These are phyloP conservation scores for Kernera saxatilis DNA, from an alignment of 345 rosid genomes.

Conservation along the genomic window DNA sequence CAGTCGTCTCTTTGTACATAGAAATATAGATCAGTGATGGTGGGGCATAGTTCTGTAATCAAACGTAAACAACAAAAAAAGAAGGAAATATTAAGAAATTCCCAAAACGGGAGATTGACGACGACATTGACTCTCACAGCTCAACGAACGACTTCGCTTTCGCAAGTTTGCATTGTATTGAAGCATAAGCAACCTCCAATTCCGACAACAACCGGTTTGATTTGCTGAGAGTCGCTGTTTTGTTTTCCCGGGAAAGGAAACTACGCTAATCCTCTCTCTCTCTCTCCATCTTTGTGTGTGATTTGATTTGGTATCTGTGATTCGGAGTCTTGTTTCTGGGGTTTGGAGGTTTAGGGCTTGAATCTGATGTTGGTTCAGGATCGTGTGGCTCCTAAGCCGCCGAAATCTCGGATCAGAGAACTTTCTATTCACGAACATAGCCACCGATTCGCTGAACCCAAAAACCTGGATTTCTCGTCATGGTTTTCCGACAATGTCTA, in stretches of 20 bases:
- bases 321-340: neutral
- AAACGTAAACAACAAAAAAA: slow-evolving; percentile 7
- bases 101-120: neutral
- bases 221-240: neutral
- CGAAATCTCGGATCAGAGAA: slow-evolving; percentile 46
- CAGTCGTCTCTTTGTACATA: neutral
- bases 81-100: neutral
- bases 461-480: slow-evolving; percentile 68
- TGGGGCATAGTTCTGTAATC: neutral
- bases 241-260: neutral
- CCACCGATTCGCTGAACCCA: slow-evolving; percentile 47
- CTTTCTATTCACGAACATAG: slow-evolving; percentile 24
- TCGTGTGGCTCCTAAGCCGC: slow-evolving; percentile 45
- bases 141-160: slow-evolving; percentile 11
- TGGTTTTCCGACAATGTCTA: slow-evolving; percentile 67
- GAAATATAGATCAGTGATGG: neutral
- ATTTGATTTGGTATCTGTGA: neutral
- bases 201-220: slow-evolving; percentile 16
- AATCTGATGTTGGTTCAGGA: slow-evolving; percentile 84
- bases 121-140: slow-evolving; percentile 14
- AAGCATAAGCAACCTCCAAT: slow-evolving; percentile 21
- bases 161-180: slow-evolving; percentile 12
- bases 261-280: neutral
- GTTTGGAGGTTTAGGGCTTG: neutral
- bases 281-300: neutral